phyloP scores from a whole-genome alignment of 257 asterid genomes.

The Solanum corneliomulleri region DNA sequence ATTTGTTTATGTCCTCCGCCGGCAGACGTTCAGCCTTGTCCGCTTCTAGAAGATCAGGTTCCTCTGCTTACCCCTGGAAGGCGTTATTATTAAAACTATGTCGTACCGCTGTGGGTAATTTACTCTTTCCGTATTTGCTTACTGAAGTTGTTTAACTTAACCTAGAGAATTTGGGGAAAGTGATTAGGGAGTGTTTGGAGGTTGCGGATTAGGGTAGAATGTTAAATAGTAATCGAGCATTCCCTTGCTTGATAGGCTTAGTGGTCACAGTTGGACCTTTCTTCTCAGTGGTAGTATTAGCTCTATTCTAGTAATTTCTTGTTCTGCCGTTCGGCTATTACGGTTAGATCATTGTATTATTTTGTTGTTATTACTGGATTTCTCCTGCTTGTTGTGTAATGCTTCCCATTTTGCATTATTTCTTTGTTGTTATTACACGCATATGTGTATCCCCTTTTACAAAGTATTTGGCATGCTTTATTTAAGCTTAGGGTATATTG shows the following conservation, averaged over 20 bases:
- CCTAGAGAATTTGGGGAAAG: not conserved
- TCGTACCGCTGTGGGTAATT: not conserved
- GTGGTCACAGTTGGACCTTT: not conserved
- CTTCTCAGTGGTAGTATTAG: too few relatives aligned
- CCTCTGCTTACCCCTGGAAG: not conserved
- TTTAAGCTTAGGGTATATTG: too few relatives aligned
- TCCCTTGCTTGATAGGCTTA: not conserved
- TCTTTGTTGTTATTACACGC: not conserved
- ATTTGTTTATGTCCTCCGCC: not conserved
- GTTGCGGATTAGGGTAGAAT: not conserved
- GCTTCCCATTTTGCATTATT: not conserved
- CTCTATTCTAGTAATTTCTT: too few relatives aligned
- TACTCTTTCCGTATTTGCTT: not conserved
- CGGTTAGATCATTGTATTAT: too few relatives aligned
- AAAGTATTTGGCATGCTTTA: too few relatives aligned
- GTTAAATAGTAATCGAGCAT: not conserved
- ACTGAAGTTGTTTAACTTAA: not conserved
- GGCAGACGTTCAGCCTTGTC: too few relatives aligned
- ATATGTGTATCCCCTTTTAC: too few relatives aligned
- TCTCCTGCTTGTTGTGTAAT: too few relatives aligned
- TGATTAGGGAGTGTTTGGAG: not conserved
- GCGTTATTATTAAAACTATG: too few relatives aligned
- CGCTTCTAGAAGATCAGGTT: not conserved
- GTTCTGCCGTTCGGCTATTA: too few relatives aligned
- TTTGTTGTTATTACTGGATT: too few relatives aligned